Base-by-base conservation (phyloP, 495 filamentous ascomycete genomes). In the Podospora australis region DNA sequence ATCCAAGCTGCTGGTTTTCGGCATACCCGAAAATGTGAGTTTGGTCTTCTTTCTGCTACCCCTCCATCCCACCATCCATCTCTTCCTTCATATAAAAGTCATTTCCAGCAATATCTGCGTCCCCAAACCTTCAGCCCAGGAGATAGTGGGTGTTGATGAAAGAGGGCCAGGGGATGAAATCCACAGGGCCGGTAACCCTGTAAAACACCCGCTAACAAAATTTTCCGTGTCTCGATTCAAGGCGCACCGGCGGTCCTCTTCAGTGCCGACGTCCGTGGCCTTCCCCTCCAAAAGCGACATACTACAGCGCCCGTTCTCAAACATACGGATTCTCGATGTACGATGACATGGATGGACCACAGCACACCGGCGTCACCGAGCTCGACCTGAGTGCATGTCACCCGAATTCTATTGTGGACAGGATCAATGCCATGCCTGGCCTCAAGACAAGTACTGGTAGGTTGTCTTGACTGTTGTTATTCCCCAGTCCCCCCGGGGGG, bases 391-490 rank as follows among this genome's bases (percentile, higher is more conserved):
- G 62, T 55, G 61, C 65, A 32, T 72, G 67, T 39, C 64, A 68
- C 44, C 58, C 63, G 36, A 59, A 53, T 35, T 60, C 64, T 38
- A 62, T 72, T 43, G 65, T 69, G 38, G 68, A 74, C 62, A 69
- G 59, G 55, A 69, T 73, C 58, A 70, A 72, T 46, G 60, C 66
- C 19, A 65, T 75, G 32, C 72, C 70, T n/a, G 72, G 67, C 40
- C 52, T 75, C 44, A 75, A 68, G 53, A 73, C 72, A 20, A 75
- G 72, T 39, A 63, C 72, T 46, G 72, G 72, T 75, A 45, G 71
- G 72, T 64, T 52, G 29, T 46, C n/a, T 48, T 45, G 21, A 30
- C 19, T 24, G 5, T 41, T 38, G 10, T 17, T 46, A 52, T 41
- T 38, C 6, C 14, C 9, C n/a, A n/a, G n/a, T n/a, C n/a, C n/a